These are phyloP conservation scores for Corniculantispora saksenae DNA, from an alignment of 2,329 filamentous ascomycete genomes.

Conservation along the genomic window DNA sequence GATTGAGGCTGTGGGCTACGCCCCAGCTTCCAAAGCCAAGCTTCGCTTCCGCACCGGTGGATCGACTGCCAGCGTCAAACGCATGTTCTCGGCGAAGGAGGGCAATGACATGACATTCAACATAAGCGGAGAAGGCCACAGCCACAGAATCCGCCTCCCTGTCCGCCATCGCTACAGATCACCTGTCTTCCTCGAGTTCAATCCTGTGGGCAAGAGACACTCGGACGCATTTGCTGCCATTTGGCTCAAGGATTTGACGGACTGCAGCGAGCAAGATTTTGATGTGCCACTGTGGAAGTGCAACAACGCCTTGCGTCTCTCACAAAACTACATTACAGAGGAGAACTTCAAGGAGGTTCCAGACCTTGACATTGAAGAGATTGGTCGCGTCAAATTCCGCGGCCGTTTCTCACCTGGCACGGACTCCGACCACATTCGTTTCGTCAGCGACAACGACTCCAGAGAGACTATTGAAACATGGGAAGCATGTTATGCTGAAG, in stretches of 20 bases:
- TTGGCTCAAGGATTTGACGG: conserved; percentile 83
- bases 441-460: conserved; percentile 83
- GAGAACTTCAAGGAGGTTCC: conserved; percentile 69
- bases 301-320: conserved; percentile 70
- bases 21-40: conserved; percentile 67
- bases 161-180: conserved; percentile 90
- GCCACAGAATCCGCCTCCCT: conserved; percentile 67
- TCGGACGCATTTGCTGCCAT: conserved; percentile 75
- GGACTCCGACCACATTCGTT: conserved; percentile 79
- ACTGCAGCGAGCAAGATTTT: conserved; percentile 75
- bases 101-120: conserved; percentile 54
- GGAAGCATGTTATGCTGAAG: conserved; percentile 89
- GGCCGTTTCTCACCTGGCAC: conserved; percentile 87
- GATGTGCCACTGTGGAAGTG: conserved; percentile 92
- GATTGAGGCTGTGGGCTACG: conserved; percentile 66
- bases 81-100: conserved; percentile 62
- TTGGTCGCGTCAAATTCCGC: conserved; percentile 79
- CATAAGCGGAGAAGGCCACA: conserved; percentile 44
- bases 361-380: conserved; percentile 74
- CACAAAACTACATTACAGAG: conserved; percentile 90
- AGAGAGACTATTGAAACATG: conserved; percentile 93
- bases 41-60: conserved; percentile 82
- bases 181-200: conserved; percentile 86
- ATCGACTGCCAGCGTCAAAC: conserved; percentile 69
- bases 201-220: conserved; percentile 66